phyloP scores from a whole-genome alignment of 2,329 filamentous ascomycete species.

The Tolypocladium endophyticum region DNA sequence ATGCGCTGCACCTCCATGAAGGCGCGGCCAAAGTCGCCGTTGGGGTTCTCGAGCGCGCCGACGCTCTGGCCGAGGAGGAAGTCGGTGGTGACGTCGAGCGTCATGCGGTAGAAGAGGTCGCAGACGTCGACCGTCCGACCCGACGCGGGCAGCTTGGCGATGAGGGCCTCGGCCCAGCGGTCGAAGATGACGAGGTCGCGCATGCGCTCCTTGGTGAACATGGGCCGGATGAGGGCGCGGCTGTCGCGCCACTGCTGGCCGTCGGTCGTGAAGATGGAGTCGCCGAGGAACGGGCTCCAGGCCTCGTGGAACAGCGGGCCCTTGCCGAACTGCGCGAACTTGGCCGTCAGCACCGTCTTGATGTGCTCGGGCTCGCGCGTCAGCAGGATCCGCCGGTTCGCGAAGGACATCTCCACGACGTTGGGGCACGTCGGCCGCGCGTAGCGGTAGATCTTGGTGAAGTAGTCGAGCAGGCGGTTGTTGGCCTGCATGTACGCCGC shows the following conservation, averaged over 20 bases:
- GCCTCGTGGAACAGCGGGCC: constrained; percentile 63
- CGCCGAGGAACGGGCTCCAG: constrained; percentile 66
- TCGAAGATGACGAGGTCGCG: constrained; percentile 76
- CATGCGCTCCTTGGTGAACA: constrained; percentile 77
- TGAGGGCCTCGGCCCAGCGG: constrained; percentile 6
- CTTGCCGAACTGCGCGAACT: constrained; percentile 79
- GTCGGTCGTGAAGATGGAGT: constrained; percentile 73
- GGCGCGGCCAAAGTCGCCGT: constrained; percentile 63
- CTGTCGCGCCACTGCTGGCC: constrained; percentile 68
- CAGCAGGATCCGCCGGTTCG: constrained; percentile 53
- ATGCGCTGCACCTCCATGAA: constrained; percentile 71
- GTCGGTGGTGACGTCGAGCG: constrained; percentile 76
- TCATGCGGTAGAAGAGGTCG: constrained; percentile 71
- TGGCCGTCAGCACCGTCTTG: constrained; percentile 79
- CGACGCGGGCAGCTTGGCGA: constrained; percentile 17
- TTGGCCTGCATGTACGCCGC: constrained; percentile 6
- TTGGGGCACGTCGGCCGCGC: constrained; percentile 1
- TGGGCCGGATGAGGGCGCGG: constrained; percentile 69
- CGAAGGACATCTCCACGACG: constrained; percentile 40
- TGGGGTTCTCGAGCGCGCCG: constrained; percentile 31
- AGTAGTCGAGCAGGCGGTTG: constrained; percentile 9
- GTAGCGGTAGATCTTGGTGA: constrained; percentile 3
- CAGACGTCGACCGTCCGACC: constrained; percentile 57
- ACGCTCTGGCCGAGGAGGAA: constrained; percentile 58
- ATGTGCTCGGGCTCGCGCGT: constrained; percentile 83